Evolutionary conservation across 2,329 filamentous ascomycete species (phyloP), one percentile per base, ranked within the genome.

Genomic region (Colletotrichum brevisporum): DNA sequence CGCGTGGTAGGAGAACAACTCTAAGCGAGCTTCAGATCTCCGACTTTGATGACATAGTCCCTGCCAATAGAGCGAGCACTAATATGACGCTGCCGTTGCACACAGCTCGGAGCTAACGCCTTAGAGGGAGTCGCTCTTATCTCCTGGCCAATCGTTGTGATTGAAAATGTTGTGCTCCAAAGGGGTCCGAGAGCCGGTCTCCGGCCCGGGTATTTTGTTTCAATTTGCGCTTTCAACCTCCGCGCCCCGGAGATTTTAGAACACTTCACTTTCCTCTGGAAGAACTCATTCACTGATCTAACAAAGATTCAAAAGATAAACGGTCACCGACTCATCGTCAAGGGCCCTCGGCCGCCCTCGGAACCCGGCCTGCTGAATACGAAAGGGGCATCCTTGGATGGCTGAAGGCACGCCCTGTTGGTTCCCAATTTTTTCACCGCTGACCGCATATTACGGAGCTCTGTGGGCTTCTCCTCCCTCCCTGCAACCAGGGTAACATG

Each of bases 361-460:
- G 9, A 21, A 39, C 36, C 4, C 59, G 27, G 39, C 21, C 9
- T 12, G 45, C 12, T 41, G 10, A 27, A 6, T n/a, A 10, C 15
- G 15, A n/a, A 31, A 36, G 31, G 31, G 9, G n/a, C n/a, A n/a
- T 8, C 18, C 8, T 31, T 36, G 52, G 27, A 48, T 31, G 26
- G 12, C 13, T 16, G 26, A 45, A 54, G 47, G 24, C 21, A 24
- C 21, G 21, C 59, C 50, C 51, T 45, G n/a, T 21, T 15, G 36
- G 51, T 45, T 31, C 24, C 50, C 18, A 31, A 24, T 24, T 8
- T 56, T 50, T 52, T 26, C 36, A 52, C 43, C 10, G 27, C 51
- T 56, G 53, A 64, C 45, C 31, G 45, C 53, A 58, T 43, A 24
- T 39, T 60, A 48, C 58, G 55, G 55, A 60, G 62, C 39, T 8